These are phyloP conservation scores for Globisporangium sylvaticum DNA, from an alignment of 352 stramenopile genomes.

Conservation along the genomic window DNA sequence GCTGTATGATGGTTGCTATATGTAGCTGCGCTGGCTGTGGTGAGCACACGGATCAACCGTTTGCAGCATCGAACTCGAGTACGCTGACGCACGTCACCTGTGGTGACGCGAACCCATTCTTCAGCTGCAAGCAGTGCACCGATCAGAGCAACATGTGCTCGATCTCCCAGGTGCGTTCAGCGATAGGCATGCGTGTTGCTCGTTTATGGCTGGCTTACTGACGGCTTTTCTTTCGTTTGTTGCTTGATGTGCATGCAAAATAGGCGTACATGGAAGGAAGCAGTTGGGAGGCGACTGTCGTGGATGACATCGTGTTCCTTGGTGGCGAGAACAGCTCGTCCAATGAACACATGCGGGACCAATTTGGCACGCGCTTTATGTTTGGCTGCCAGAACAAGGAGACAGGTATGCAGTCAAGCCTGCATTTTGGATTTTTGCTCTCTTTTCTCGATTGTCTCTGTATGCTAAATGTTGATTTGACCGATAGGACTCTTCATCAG, in stretches of 20 bases:
- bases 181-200: not conserved
- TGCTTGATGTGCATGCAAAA: not conserved
- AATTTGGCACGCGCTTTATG: slow-evolving; percentile 70
- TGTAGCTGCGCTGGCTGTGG: slow-evolving; percentile 59
- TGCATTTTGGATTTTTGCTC: not conserved
- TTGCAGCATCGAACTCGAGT: slow-evolving; percentile 53
- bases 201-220: not conserved
- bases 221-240: not conserved
- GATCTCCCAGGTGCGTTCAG: slow-evolving; percentile 45
- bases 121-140: slow-evolving; percentile 55
- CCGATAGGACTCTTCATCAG: slow-evolving; percentile 62
- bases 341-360: slow-evolving; percentile 46
- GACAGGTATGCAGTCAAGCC: slow-evolving; percentile 30
- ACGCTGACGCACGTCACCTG: slow-evolving; percentile 74
- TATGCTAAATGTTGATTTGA: not conserved
- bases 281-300: slow-evolving; percentile 74
- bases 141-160: slow-evolving; percentile 37
- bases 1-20: not conserved
- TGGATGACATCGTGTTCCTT: slow-evolving; percentile 79
- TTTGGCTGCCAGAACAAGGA: slow-evolving; percentile 79
- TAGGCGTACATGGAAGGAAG: slow-evolving; percentile 86
- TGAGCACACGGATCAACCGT: slow-evolving; percentile 70
- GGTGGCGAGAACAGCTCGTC: slow-evolving; percentile 52
- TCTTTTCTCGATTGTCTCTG: not conserved
- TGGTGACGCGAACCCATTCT: slow-evolving; percentile 31